phyloP scores from a whole-genome alignment of 169 alveolate genomes.

The Miamiensis avidus region DNA sequence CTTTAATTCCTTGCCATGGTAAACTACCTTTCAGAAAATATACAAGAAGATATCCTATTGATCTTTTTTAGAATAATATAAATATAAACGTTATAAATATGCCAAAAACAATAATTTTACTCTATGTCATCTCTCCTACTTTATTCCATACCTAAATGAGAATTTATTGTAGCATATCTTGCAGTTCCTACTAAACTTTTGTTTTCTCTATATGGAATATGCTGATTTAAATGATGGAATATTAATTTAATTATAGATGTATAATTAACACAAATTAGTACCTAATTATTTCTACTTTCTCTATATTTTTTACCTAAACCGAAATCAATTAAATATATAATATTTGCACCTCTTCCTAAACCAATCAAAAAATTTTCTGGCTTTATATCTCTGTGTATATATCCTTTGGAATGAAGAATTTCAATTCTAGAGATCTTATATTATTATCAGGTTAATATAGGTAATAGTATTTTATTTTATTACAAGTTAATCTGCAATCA shows the following conservation, averaged over 20 bases:
- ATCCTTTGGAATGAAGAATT: constrained; percentile 63
- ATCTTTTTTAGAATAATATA: not conserved
- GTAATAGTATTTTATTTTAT: not conserved
- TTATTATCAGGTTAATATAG: too few relatives aligned
- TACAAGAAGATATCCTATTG: constrained; percentile 52
- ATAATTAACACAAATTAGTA: not conserved
- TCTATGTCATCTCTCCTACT: constrained; percentile 76
- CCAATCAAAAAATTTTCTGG: constrained; percentile 70
- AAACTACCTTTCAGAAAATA: constrained; percentile 51
- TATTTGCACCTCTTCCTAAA: constrained; percentile 43
- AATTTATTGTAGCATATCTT: constrained; percentile 63
- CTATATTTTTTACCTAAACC: constrained; percentile 57
- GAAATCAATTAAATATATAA: constrained; percentile 55
- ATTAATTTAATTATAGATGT: not conserved
- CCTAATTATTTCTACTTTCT: constrained; percentile 56
- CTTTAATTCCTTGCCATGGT: constrained; percentile 61
- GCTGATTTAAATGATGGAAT: constrained; percentile 52
- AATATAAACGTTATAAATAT: too few relatives aligned
- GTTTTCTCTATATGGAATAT: constrained; percentile 57
- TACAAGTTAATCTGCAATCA: constrained; percentile 56
- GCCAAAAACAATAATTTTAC: too few relatives aligned
- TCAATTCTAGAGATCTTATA: constrained; percentile 63
- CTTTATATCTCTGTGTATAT: constrained; percentile 62
- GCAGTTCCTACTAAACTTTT: constrained; percentile 67
- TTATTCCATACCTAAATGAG: constrained; percentile 70